Evolutionary conservation across 768 basidiomycete genomes (phyloP), one percentile per base, ranked within the genome.

Genomic region (Agaricus blazei): DNA sequence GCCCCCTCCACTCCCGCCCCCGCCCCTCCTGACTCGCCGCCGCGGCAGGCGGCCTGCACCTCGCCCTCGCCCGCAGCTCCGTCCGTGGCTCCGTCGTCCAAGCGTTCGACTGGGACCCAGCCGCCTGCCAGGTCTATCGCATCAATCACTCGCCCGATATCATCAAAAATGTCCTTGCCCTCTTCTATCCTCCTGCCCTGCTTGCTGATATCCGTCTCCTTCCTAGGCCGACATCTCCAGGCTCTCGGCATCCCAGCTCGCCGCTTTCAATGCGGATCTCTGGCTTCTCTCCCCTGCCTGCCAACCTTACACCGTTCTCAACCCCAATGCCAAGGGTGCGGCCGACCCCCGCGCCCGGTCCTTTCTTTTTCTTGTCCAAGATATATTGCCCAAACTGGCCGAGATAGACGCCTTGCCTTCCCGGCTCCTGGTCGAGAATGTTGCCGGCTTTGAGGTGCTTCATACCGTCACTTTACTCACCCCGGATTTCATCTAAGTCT

Each of bases 31-130:
- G 7, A 34, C 7, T 47, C 52, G 44, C 9, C 42, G 40, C 48
- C 51, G 36, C 42, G 14, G 7, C 57, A 90, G 90, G 88, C 26
- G 90, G 90, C 6, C 72, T 92, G 4, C 86, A 88, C 71, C 72
- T 80, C 26, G 89, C 88, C 5, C 73, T 92, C 15, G 63, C 70
- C 44, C 75, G 80, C 49, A 84, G 82, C 61, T 64, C 61, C 9
- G 68, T 80, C 44, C 61, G 72, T 19, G 82, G 73, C 4, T 61
- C 67, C 0, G 75, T 88, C 31, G 70, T 84, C 4, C 79, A 78
- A 58, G 88, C 90, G n/a, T 90, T 85, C 63, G 90, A 92, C 66
- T 90, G 89, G 88, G 89, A 91, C 70, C 87, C 83, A 60, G 75
- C 73, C 19, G 88, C 88, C 36, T 85, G 83, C 60, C 76, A 76